Evolutionary conservation across 2,329 filamentous ascomycete genomes (phyloP), one percentile per base, ranked within the genome.

Genomic region (Fonsecaea erecta): DNA sequence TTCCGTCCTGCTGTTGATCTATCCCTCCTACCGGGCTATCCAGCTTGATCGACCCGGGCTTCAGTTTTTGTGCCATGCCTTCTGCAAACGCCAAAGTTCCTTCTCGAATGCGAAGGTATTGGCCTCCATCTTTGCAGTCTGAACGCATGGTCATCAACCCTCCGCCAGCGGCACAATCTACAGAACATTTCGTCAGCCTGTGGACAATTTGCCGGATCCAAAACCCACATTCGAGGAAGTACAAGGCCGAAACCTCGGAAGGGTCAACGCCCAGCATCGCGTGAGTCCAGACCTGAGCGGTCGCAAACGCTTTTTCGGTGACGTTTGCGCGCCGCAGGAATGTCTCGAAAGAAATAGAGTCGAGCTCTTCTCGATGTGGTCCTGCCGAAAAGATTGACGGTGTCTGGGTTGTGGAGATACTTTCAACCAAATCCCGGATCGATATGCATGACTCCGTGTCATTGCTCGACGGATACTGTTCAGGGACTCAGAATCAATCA

Each of bases 101-200:
- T 61, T 81, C 74, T 1, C 77, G 76, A 18, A 84, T 71, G 1
- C 84, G 78, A 4, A 86, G 76, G 68, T 84, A 80, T 69, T 86
- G 83, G 0, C 81, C 85, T 4, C 85, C 85, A 52, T 79, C 71
- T 63, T 83, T 81, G 16, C 75, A 70, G 67, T 87, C 84, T 0
- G 83, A 84, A 0, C 82, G 77, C 79, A 87, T 83, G 35, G 80
- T 75, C 64, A 83, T 66, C 1, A 87, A 73, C 0, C 85, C 85
- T 3, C 80, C 80, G 2, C 83, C 82, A 2, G 78, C 79, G 66
- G 80, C 82, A 76, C 81, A 83, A 74, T 87, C 59, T 61, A 18
- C 7, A 16, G 9, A 26, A 30, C 14, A 24, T 3, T 21, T 21
- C 14, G 34, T 52, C 21, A 60, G 46, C 34, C 24, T 16, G 28